Conservation (phyloP, 306 rosid genomes). For the Urtica urens region DNA sequence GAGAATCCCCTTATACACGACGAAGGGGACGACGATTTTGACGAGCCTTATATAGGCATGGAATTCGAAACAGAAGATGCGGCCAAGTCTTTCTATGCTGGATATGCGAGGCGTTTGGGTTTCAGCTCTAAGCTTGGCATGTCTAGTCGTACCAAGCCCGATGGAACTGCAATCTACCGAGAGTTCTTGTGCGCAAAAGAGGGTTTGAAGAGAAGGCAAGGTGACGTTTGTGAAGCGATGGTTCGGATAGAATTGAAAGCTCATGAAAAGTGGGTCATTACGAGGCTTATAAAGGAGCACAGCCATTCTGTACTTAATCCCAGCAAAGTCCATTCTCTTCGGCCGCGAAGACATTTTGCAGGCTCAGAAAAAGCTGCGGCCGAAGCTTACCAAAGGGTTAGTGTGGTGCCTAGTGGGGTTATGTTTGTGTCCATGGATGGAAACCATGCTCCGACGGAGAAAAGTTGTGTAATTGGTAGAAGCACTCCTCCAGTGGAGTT, state of each 20-base stretch:
- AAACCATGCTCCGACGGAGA: conserved; percentile 36
- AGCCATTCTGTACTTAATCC: conserved; percentile 47
- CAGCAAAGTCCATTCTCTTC: conserved; percentile 37
- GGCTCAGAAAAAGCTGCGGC: conserved; percentile 55
- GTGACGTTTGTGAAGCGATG: conserved; percentile 66
- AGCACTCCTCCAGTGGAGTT: conserved; percentile 35
- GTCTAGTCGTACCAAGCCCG: conserved; percentile 39
- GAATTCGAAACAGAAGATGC: conserved; percentile 44
- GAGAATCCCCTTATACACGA: conserved; percentile 25
- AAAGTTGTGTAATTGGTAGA: conserved; percentile 33
- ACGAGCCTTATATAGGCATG: conserved; percentile 48
- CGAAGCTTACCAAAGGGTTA: conserved; percentile 58
- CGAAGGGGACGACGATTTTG: conserved; percentile 25
- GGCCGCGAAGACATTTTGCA: conserved; percentile 77
- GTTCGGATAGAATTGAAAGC: conserved; percentile 56
- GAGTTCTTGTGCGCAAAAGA: conserved; percentile 74
- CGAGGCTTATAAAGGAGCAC: conserved; percentile 81
- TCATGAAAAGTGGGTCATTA: conserved; percentile 69
- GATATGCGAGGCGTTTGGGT: conserved; percentile 37
- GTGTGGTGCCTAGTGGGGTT: conserved; percentile 78
- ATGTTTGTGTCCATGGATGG: conserved; percentile 83
- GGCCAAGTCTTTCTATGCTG: conserved; percentile 38
- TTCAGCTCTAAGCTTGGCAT: conserved; percentile 47
- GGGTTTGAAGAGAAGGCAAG: conserved; percentile 50
- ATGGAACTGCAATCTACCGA: conserved; percentile 33